Base-by-base conservation (phyloP, 1,284 basidiomycete genomes). In the Blastosporella zonata region DNA sequence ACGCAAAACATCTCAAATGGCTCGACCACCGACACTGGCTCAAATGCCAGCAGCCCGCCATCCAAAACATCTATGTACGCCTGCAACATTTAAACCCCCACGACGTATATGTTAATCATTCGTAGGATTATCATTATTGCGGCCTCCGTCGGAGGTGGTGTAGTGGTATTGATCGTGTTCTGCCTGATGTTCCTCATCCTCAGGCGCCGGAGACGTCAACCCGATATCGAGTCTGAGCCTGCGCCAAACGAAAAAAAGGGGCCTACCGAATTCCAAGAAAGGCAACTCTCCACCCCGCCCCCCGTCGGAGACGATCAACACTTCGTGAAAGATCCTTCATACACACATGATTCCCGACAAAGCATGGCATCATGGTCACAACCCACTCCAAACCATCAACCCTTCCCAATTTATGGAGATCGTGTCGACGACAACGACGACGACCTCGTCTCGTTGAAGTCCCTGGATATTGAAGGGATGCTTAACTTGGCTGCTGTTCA, bases 381-480 rank as follows among this genome's bases (percentile, higher is more conserved):
- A 38, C 54, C 52, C 25, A 53, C 56, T 8, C 59, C 60, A 6
- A 60, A 63, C 18, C 62, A 65, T 23, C 62, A 61, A 41, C 51
- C 45, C 12, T 54, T 51, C 21, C 50, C 56, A 40, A 2, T 7
- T 10, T 15, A 17, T 15, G 15, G 41, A 28, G 18, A 27, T 3
- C 2, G 28, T 12, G n/a, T 25, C 20, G 10, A 23, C 17, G 28
- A 12, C 28, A 22, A 52, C 34, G 39, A 22, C 2, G 25, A 44
- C 18, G 43, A 43, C 18, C 10, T 10, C 5, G 56, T 53, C 10
- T 67, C 64, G 5, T 13, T 67, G 2, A 58, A 62, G 17, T 71
- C 72, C 2, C 62, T 73, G 13, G 77, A 80, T 54, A 77, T 81
- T 48, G 78, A 77, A 57, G 69, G 73, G 21, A 78, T 80, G 59